phyloP scores from a whole-genome alignment of 129 eudicot species.

The Centrapalus pauciflorus region DNA sequence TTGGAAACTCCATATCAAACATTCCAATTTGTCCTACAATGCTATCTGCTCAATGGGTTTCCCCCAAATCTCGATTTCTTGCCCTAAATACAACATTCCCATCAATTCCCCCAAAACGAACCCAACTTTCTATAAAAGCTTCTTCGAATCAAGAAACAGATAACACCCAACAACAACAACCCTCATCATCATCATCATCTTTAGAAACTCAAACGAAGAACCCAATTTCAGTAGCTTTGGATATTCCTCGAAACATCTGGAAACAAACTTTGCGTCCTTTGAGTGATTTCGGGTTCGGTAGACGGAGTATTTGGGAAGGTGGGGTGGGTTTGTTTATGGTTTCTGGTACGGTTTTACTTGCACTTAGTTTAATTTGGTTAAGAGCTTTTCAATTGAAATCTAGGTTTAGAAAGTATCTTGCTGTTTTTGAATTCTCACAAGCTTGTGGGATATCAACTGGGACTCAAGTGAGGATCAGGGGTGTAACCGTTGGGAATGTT shows the following conservation, averaged over 20 bases:
- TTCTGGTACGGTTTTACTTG: slow-evolving; percentile 62
- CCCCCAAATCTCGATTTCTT: slow-evolving; percentile 21
- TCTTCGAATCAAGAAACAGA: slow-evolving; percentile 40
- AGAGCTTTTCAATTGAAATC: slow-evolving; percentile 74
- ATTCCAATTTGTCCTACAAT: slow-evolving; percentile 37
- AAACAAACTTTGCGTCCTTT: slow-evolving; percentile 66
- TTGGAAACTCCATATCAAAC: slow-evolving; percentile 33
- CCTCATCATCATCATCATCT: slow-evolving; percentile 36
- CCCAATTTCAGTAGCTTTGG: slow-evolving; percentile 45
- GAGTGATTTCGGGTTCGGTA: slow-evolving; percentile 85
- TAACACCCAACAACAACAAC: slow-evolving; percentile 39
- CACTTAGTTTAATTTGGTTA: slow-evolving; percentile 72
- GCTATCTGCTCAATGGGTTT: slow-evolving; percentile 31
- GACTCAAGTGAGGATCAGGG: slow-evolving; percentile 83
- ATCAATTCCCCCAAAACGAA: slow-evolving; percentile 28
- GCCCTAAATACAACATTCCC: slow-evolving; percentile 31
- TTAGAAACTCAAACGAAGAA: slow-evolving; percentile 27
- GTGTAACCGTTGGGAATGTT: slow-evolving; percentile 87
- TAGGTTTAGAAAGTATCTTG: slow-evolving; percentile 66
- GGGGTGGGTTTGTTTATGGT: slow-evolving; percentile 89
- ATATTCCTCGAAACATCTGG: slow-evolving; percentile 65
- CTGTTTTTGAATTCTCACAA: slow-evolving; percentile 74
- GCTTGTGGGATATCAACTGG: slow-evolving; percentile 88
- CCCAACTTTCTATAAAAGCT: slow-evolving; percentile 28
- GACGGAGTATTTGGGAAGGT: slow-evolving; percentile 93